Evolutionary conservation across 495 filamentous ascomycete species (phyloP).

Genomic region (Podospora australis): DNA sequence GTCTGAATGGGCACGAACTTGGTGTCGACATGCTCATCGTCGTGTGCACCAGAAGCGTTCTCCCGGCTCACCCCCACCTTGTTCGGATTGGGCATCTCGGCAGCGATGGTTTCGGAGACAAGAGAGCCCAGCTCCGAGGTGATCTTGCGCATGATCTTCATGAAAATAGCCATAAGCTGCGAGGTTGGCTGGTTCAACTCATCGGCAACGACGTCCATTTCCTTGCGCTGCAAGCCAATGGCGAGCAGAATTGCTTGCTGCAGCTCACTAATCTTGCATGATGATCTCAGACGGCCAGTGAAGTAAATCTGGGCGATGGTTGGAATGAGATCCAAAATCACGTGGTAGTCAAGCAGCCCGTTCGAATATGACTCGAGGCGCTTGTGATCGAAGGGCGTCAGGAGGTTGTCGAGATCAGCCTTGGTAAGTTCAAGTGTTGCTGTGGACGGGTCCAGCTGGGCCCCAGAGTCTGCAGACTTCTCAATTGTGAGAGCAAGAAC

Average conservation of each 20-base stretch:
- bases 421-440: constrained; percentile 55
- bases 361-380: constrained; percentile 91
- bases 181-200: constrained; percentile 67
- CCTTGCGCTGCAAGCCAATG: constrained; percentile 84
- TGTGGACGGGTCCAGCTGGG: constrained; percentile 49
- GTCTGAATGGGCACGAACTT: constrained; percentile 63
- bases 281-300: constrained; percentile 58
- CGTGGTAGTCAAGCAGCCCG: constrained; percentile 95
- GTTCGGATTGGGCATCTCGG: constrained; percentile 57
- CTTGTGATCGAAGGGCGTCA: constrained; percentile 92
- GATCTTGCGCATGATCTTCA: constrained; percentile 88
- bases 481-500: constrained; percentile 80
- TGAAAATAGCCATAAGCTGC: constrained; percentile 91
- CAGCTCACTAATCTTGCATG: constrained; percentile 64
- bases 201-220: constrained; percentile 70
- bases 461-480: constrained; percentile 73
- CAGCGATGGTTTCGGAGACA: constrained; percentile 66
- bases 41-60: constrained; percentile 47
- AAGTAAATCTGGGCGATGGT: constrained; percentile 77
- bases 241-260: constrained; percentile 82
- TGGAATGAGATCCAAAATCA: constrained; percentile 90
- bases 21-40: constrained; percentile 56
- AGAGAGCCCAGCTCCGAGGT: constrained; percentile 66
- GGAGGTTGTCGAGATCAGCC: constrained; percentile 59
- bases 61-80: constrained; percentile 47